phyloP scores from a whole-genome alignment of 441 rosid genomes.

The Hypseocharis bilobata region DNA sequence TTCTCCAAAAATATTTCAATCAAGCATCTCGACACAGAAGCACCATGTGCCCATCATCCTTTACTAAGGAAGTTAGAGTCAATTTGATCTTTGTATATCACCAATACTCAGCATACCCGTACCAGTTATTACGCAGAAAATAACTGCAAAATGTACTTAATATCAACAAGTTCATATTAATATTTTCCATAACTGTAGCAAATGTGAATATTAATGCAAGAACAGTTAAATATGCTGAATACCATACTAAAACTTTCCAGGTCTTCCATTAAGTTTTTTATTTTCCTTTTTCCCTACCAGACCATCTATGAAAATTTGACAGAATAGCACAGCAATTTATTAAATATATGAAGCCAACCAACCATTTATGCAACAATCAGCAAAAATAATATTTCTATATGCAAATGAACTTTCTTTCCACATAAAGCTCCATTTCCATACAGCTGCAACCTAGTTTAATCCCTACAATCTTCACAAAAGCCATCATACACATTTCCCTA shows the following conservation, averaged over 20 bases:
- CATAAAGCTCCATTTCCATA: background rate
- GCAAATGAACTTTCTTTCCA: background rate
- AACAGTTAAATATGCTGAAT: background rate
- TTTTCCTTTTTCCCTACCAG: background rate
- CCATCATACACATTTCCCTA: background rate
- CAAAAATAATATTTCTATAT: no score
- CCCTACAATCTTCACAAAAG: background rate
- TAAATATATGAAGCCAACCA: background rate
- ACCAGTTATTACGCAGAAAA: background rate
- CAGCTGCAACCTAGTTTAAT: background rate
- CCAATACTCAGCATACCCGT: background rate
- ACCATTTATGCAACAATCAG: background rate
- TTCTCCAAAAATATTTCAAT: background rate
- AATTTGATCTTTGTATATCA: background rate
- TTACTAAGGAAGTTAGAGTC: no score
- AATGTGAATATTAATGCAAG: background rate
- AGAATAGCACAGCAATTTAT: background rate
- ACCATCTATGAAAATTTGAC: background rate
- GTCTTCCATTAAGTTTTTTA: background rate
- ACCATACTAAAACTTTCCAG: background rate
- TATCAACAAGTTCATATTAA: background rate
- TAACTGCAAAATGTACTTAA: background rate
- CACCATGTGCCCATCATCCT: no score
- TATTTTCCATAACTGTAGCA: background rate
- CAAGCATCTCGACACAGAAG: no score